Conservation (phyloP, 169 alveolate genomes). For the Cryptosporidium meleagridis region DNA sequence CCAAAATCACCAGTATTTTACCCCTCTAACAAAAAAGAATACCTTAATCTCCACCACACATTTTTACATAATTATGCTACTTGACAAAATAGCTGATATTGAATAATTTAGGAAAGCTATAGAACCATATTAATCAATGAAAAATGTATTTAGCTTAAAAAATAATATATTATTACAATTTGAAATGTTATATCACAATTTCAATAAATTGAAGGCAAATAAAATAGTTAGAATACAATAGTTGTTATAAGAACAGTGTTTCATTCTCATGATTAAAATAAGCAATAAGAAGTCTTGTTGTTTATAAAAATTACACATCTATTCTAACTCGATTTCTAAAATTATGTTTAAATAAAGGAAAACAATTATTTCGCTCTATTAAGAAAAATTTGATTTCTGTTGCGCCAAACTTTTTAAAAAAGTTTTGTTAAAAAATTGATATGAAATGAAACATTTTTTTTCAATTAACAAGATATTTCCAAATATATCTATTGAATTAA, state of each 20-base stretch:
- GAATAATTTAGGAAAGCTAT: not conserved
- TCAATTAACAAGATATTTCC: constrained; percentile 42
- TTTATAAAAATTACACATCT: no score
- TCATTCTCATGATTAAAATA: not conserved
- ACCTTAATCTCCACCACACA: not conserved
- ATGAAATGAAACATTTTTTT: constrained; percentile 58
- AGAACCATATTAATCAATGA: not conserved
- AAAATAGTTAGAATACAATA: not conserved
- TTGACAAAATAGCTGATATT: not conserved
- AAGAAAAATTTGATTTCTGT: no score
- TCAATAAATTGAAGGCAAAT: not conserved
- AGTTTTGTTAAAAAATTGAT: not conserved
- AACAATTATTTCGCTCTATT: no score
- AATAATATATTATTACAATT: no score
- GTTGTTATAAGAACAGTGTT: no score
- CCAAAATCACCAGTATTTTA: not conserved
- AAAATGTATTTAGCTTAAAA: not conserved
- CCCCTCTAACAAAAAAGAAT: not conserved
- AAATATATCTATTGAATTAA: constrained; percentile 22
- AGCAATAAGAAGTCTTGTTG: not conserved
- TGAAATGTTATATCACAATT: no score
- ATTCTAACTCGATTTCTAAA: no score
- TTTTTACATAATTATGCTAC: constrained; percentile 24
- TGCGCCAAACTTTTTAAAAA: not conserved
- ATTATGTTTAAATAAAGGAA: no score